Percentiles rank a stretch among this genome's conserved stretches.
These are phyloP conservation scores for Sanghuangporus sanghuang DNA, from an alignment of 1,284 basidiomycete genomes.

Conservation along the genomic window DNA sequence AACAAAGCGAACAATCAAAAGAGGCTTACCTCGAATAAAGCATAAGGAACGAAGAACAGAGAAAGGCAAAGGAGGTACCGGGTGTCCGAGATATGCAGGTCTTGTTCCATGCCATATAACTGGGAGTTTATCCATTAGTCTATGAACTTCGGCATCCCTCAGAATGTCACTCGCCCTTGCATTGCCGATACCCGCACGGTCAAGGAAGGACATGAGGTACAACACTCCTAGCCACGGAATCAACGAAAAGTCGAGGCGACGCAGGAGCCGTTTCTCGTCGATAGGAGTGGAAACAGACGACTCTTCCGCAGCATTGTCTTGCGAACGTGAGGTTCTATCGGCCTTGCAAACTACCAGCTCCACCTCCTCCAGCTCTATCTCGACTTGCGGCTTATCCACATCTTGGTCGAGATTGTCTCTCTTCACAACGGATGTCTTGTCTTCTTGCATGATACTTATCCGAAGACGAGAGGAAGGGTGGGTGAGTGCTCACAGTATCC, in stretches of 20 bases:
- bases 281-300: constrained; percentile 22
- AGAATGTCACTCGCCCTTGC: constrained; percentile 45
- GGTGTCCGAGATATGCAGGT: constrained; percentile 52
- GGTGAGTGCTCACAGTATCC: neutral
- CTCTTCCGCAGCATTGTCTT: neutral
- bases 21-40: constrained; percentile 49
- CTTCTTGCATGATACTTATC: neutral
- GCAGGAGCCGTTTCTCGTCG: constrained; percentile 56
- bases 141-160: neutral
- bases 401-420: neutral
- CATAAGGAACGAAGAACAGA: constrained; percentile 60
- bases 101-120: constrained; percentile 51
- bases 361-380: neutral
- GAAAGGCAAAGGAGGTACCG: constrained; percentile 64
- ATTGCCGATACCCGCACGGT: constrained; percentile 80
- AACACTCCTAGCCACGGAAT: constrained; percentile 68
- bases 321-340: neutral
- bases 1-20: constrained; percentile 15
- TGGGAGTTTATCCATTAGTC: constrained; percentile 20
- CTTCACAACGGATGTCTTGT: neutral
- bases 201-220: constrained; percentile 70
- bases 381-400: neutral
- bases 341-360: neutral
- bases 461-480: neutral
- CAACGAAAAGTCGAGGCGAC: constrained; percentile 61